phyloP scores from a whole-genome alignment of 495 filamentous ascomycete species.

The Trichoderma virens region DNA sequence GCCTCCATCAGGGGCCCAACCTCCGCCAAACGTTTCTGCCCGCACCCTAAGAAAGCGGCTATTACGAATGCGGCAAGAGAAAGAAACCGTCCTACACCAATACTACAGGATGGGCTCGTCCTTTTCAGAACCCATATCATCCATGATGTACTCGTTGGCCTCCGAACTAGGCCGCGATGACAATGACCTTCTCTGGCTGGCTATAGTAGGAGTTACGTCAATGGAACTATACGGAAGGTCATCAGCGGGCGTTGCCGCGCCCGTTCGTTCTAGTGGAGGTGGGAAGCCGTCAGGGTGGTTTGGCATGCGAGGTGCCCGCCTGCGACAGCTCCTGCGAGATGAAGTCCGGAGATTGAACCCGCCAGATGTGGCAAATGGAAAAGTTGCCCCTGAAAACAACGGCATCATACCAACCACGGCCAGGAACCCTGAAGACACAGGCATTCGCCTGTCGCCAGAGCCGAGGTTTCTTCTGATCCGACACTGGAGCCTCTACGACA shows the following conservation, averaged over 20 bases:
- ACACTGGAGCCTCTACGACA: conserved; percentile 96
- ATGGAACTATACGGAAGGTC: conserved; percentile 86
- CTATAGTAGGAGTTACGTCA: conserved; percentile 86
- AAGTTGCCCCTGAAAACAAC: conserved; percentile 47
- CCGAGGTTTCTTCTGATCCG: conserved; percentile 88
- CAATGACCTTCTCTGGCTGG: conserved; percentile 90
- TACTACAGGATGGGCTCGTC: conserved; percentile 86
- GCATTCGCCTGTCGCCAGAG: conserved; percentile 88
- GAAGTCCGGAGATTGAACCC: conserved; percentile 94
- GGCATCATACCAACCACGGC: conserved; percentile 85
- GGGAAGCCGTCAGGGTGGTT: conserved; percentile 62
- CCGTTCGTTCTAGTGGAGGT: conserved; percentile 46
- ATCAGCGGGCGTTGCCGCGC: conserved; percentile 70
- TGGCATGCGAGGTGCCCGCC: conserved; percentile 71
- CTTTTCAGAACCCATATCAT: conserved; percentile 90
- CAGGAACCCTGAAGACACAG: conserved; percentile 78
- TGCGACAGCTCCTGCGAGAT: conserved; percentile 78
- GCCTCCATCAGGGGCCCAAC: conserved; percentile 50
- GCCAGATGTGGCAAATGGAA: conserved; percentile 50
- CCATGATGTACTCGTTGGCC: conserved; percentile 85
- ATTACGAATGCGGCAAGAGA: conserved; percentile 63
- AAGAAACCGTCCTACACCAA: conserved; percentile 60
- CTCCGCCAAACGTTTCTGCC: conserved; percentile 56
- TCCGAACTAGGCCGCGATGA: conserved; percentile 94
- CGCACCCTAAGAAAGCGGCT: conserved; percentile 63